A percentile compares a stretch with the other conserved stretches of the same genome.
These are phyloP conservation scores for Aspergillus carbonarius DNA, from an alignment of 2,329 filamentous ascomycete species.

Conservation along the genomic window DNA sequence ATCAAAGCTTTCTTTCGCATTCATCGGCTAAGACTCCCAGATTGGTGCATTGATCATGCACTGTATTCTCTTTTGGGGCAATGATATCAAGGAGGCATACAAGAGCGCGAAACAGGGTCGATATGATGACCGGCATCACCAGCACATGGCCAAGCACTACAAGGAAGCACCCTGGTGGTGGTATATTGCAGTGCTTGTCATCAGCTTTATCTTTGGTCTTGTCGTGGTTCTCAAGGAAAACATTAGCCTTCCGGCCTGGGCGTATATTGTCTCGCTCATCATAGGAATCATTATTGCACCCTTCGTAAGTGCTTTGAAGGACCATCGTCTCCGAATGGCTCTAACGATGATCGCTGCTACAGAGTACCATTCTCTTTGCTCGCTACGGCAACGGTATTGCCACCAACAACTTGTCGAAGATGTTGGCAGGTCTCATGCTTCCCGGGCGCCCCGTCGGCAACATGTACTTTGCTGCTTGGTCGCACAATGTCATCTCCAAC, in stretches of 20 bases:
- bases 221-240: constrained; percentile 49
- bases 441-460: constrained; percentile 26
- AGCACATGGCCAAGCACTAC: constrained; percentile 25
- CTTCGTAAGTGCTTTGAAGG: constrained; percentile 28
- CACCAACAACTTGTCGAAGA: constrained; percentile 28
- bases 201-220: constrained; percentile 50
- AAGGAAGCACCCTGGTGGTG: constrained; percentile 45
- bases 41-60: constrained; percentile 28
- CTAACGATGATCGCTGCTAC: not conserved
- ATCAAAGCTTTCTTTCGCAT: not conserved
- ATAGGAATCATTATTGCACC: constrained; percentile 50
- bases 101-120: constrained; percentile 20
- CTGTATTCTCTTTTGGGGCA: constrained; percentile 25
- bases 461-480: constrained; percentile 31
- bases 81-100: constrained; percentile 24
- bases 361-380: constrained; percentile 15
- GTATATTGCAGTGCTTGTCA: constrained; percentile 45
- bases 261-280: constrained; percentile 48
- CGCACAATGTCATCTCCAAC: constrained; percentile 28
- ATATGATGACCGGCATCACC: constrained; percentile 24
- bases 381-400: constrained; percentile 21
- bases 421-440: constrained; percentile 26
- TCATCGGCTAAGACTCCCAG: constrained; percentile 18
- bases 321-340: not conserved
- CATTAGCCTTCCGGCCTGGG: constrained; percentile 50